Base-by-base conservation (phyloP, 306 rosid genomes). In the Vicia faba region DNA sequence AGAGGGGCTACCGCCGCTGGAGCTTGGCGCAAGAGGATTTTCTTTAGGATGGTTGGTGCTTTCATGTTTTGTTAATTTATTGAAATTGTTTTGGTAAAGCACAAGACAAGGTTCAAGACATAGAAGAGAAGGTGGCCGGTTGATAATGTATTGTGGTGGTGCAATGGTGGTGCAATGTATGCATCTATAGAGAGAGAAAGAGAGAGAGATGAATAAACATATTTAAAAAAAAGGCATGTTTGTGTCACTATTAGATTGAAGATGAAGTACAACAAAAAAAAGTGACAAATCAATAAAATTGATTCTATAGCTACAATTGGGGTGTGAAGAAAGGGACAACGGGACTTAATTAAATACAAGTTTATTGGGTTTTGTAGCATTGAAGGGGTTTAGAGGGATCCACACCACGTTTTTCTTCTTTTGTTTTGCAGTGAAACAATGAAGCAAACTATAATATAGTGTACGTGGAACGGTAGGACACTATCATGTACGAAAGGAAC, bases 1-100 rank as follows among this genome's bases (percentile, higher is more conserved):
- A 80, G 45, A 7, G 85, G 87, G 2, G 74, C 50, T 1, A 83
- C 85, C 0, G 74, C 54, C 0, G 18, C 72, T 13, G 44, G 39
- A 1, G 46, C n/a, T 33, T 1, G 67, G 59, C 60, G 69, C 54
- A 80, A 66, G 73, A 78, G 57, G 44, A 77, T 73, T 68, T 31
- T 71, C 62, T 70, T 68, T 18, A 80, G 31, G 39, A 80, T 51
- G 70, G 80, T 16, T 57, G 84, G 73, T 66, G 78, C 41, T 56
- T 61, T 76, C 84, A 81, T 81, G 39, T 61, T 35, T 15, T 33
- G 11, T 12, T 6, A 67, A 5, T 1, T 4, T 16, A 16, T 25
- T 20, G 12, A 11, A 26, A 18, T 11, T 38, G 35, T 4, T 54
- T 46, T n/a, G 49, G 3, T 55, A 70, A 29, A 5, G 35, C 23